phyloP scores from a whole-genome alignment of 345 rosid genomes.

The Eucalyptus microcorys region DNA sequence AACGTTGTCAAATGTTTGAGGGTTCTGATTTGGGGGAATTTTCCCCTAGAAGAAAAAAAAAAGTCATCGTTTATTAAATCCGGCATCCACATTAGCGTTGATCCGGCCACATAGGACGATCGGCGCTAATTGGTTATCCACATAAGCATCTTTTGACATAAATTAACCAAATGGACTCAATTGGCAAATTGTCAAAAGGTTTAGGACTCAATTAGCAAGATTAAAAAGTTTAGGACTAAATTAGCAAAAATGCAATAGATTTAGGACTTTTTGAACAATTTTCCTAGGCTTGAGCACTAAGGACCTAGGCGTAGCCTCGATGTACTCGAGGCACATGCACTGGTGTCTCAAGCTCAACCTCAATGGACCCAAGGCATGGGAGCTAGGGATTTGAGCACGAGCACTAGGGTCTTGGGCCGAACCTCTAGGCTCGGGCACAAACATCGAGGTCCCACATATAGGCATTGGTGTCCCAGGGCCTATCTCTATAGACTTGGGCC shows the following conservation, averaged over 20 bases:
- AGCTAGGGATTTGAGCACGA: rapidly evolving
- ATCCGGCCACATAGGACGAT: rapidly evolving
- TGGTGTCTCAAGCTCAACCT: too few species aligned
- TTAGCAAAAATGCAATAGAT: rapidly evolving
- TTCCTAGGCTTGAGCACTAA: rapidly evolving
- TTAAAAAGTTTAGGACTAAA: rapidly evolving
- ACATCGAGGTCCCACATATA: rapidly evolving
- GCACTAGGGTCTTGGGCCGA: too few species aligned
- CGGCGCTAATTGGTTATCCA: rapidly evolving
- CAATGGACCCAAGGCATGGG: rapidly evolving
- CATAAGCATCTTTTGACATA: rapidly evolving
- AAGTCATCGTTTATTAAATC: too few species aligned
- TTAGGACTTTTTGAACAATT: too few species aligned
- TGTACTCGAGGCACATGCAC: rapidly evolving
- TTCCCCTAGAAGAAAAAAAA: rapidly evolving
- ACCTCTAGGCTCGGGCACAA: rapidly evolving
- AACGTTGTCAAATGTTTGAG: rapidly evolving
- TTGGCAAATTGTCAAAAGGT: too few species aligned
- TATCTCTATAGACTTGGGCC: background rate
- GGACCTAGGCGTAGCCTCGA: rapidly evolving
- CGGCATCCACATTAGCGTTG: rapidly evolving
- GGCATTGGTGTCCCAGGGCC: background rate
- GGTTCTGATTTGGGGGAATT: too few species aligned
- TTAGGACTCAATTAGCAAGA: too few species aligned
- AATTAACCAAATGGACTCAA: rapidly evolving